phyloP scores from a whole-genome alignment of 192 early-diverging fungal species.

The Backusella sp. region DNA sequence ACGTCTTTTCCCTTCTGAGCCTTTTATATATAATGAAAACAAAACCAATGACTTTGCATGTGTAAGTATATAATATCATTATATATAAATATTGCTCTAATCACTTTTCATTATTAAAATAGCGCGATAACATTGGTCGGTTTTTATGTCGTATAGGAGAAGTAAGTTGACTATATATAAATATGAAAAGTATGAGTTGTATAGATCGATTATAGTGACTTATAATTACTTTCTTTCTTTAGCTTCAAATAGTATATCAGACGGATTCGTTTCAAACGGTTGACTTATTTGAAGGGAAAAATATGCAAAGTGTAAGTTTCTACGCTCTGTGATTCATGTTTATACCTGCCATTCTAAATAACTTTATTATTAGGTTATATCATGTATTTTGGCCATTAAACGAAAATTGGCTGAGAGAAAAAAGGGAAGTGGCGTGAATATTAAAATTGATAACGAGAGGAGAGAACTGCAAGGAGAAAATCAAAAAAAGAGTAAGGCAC shows the following conservation, averaged over 20 bases:
- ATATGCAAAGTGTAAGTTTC: constrained; percentile 59
- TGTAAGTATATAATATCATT: constrained; percentile 11
- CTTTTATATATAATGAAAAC: constrained; percentile 7
- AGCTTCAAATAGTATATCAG: constrained; percentile 69
- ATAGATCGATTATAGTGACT: neutral
- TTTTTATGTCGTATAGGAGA: constrained; percentile 65
- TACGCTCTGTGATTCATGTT: neutral
- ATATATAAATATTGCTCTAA: neutral
- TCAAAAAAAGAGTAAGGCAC: neutral
- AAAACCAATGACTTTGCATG: constrained; percentile 9
- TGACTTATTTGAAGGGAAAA: constrained; percentile 79
- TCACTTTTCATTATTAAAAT: neutral
- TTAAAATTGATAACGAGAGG: neutral
- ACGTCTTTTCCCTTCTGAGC: neutral
- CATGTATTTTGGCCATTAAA: constrained; percentile 8
- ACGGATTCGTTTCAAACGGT: constrained; percentile 81
- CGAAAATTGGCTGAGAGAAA: neutral
- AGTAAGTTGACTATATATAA: constrained; percentile 27
- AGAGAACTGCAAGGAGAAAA: neutral
- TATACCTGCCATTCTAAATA: neutral
- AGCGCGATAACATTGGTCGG: constrained; percentile 83
- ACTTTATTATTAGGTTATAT: constrained; percentile 19
- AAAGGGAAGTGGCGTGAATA: neutral
- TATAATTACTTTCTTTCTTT: neutral
- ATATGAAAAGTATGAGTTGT: neutral